Evolutionary conservation across 1,139 yeast species (phyloP).

Genomic region (Candida glucosophila): DNA sequence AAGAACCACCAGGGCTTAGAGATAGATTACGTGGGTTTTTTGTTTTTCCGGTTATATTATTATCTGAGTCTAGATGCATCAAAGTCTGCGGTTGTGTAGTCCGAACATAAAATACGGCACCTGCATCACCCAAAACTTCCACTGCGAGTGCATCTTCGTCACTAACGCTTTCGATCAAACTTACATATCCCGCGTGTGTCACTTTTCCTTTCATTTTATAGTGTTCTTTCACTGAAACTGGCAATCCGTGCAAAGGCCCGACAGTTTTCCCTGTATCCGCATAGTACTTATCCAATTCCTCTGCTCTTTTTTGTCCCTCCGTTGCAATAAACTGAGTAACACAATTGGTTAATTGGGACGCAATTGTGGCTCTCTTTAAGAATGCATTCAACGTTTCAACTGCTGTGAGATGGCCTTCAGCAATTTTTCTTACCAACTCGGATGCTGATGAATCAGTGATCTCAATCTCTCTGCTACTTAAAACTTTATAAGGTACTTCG

Average conservation of each 20-base stretch:
- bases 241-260: conserved; percentile 8
- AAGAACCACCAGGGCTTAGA: conserved; percentile 17
- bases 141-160: conserved; percentile 15
- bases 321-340: conserved; percentile 23
- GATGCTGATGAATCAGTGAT: conserved; percentile 39
- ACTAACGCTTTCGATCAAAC: conserved; percentile 10
- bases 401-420: conserved; percentile 24
- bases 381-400: conserved; percentile 41
- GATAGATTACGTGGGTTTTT: conserved; percentile 15
- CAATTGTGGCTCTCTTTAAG: conserved; percentile 37
- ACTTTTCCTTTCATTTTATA: conserved; percentile 7
- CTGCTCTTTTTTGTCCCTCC: conserved; percentile 25
- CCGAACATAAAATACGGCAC: conserved; percentile 9
- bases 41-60: conserved; percentile 10
- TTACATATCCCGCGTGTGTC: conserved; percentile 7
- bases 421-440: conserved; percentile 26
- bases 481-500: conserved; percentile 33
- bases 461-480: conserved; percentile 34
- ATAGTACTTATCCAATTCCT: conserved; percentile 17
- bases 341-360: conserved; percentile 28
- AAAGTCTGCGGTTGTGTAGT: conserved; percentile 10
- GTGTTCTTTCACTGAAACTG: conserved; percentile 9
- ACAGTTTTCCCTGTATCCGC: conserved; percentile 1
- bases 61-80: conserved; percentile 10
- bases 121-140: conserved; percentile 8